Evolutionary conservation across 306 rosid species (phyloP), one percentile per base, ranked within the genome.

Genomic region (Herpetospermum pedunculosum): DNA sequence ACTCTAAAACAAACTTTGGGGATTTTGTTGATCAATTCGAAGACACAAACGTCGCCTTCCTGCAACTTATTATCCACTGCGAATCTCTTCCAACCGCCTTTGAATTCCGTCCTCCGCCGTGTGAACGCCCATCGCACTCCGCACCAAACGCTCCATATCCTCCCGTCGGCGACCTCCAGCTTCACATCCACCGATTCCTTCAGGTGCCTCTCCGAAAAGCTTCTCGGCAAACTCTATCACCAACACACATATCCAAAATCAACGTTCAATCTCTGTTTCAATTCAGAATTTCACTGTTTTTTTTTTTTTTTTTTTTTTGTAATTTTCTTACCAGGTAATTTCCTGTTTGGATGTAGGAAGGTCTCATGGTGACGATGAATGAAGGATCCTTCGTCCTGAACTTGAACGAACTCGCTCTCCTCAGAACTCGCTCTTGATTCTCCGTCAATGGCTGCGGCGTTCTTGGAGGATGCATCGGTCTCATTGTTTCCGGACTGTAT

Each of bases 321-420:
- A n/a, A n/a, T n/a, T n/a, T 3, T 58, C 40, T 62, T 62, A 62
- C 69, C 69, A 62, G 7, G 4, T n/a, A 62, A 34, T 62, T 35
- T n/a, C 69, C 69, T 34, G 69, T 32, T 32, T 62, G 69, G 28
- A 62, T 62, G 69, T 62, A 62, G 7, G 69, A 62, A 16, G 69
- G 69, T 28, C 69, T 62, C 69, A 62, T 62, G 6, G 69, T 62
- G 15, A 62, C 69, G 44, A 34, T 62, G 44, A 62, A 62, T 18
- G 69, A 62, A 8, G 69, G 69, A 34, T 62, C 34, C 13, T 34
- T 34, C 3, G 69, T 62, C 25, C 44, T n/a, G 5, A 8, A 34
- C n/a, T 34, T 62, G 44, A 62, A 62, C 28, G 44, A 32, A 8
- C 44, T 62, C 13, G 69, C 69, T 62, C 13, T 35, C 25, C 25